Percentiles rank a stretch among this genome's conserved stretches.
Evolutionary conservation across 1,284 basidiomycete species (phyloP).

Genomic region (Cryptococcus jaspeensis): DNA sequence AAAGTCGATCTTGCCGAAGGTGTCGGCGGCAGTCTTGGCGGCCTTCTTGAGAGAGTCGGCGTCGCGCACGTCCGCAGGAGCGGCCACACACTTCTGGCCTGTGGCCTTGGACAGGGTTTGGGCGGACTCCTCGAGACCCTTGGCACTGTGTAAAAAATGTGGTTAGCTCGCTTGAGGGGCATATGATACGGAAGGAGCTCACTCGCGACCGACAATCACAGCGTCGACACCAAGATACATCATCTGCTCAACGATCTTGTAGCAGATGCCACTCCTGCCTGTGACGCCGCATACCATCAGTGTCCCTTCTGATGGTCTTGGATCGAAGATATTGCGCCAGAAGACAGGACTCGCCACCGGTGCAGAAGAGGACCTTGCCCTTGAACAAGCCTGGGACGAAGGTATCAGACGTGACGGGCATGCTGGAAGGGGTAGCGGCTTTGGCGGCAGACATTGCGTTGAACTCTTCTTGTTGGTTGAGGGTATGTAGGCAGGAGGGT

Average conservation of each 20-base stretch:
- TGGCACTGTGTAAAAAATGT: slow-evolving; percentile 57
- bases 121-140: slow-evolving; percentile 71
- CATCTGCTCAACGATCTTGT: slow-evolving; percentile 77
- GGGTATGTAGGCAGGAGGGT: neutral
- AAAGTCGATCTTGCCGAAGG: slow-evolving; percentile 87
- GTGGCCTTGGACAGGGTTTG: slow-evolving; percentile 69
- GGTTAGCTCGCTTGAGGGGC: neutral
- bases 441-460: neutral
- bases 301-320: neutral
- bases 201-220: slow-evolving; percentile 84
- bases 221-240: slow-evolving; percentile 84
- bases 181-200: slow-evolving; percentile 27
- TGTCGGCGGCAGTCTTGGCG: slow-evolving; percentile 69
- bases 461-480: neutral
- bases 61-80: slow-evolving; percentile 79
- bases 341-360: slow-evolving; percentile 60
- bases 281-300: neutral
- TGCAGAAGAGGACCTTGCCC: slow-evolving; percentile 92
- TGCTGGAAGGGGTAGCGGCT: neutral
- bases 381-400: slow-evolving; percentile 82
- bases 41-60: slow-evolving; percentile 71
- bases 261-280: slow-evolving; percentile 81
- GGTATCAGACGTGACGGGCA: slow-evolving; percentile 39
- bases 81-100: slow-evolving; percentile 68
- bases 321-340: too few species aligned